Evolutionary conservation across 208 protist genomes (phyloP), one percentile per base, ranked within the genome.

Genomic region (Crithidia thermophila): DNA sequence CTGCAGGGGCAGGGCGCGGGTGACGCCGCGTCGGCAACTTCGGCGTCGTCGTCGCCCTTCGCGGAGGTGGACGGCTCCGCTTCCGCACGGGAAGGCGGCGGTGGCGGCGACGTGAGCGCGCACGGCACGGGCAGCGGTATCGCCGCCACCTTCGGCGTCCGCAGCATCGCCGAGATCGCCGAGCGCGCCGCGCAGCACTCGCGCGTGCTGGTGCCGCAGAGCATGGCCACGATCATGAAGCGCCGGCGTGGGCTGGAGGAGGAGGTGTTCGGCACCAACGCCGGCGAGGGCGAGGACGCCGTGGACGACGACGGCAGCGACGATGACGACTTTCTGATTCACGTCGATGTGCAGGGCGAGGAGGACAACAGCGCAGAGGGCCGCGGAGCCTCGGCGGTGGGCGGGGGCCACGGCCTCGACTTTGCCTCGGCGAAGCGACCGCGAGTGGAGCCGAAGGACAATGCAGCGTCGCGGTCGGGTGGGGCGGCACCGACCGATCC

Each of bases 321-420:
- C 47, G 74, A 88, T 45, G 88, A 90, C 43, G 88, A 86, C 55
- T 90, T 91, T 52, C 55, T 88, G 11, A 89, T 91, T 53, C 73
- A 86, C 58, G 82, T 94, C 16, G 67, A 74, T 23, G 82, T 90
- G 43, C 79, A 63, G 10, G 78, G 63, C 21, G 56, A 69, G 21
- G 43, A 60, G 3, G 59, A 59, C 60, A 59, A 52, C 28, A 72
- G 23, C 21, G 50, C 20, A 6, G 63, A 28, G 4, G 50, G 28
- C 27, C 59, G 20, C 0, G n/a, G n/a, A n/a, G n/a, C n/a, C n/a
- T n/a, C n/a, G n/a, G n/a, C n/a, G n/a, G n/a, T n/a, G n/a, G 46
- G 37, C 14, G 40, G 18, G 13, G 33, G 61, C 28, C 23, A 30
- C 23, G 55, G 56, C 8, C 23, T 47, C 11, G 20, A 14, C 28